Percentiles rank a stretch among this genome's conserved stretches.
These are phyloP conservation scores for Luffa aegyptiaca DNA, from an alignment of 306 rosid species.

Conservation along the genomic window DNA sequence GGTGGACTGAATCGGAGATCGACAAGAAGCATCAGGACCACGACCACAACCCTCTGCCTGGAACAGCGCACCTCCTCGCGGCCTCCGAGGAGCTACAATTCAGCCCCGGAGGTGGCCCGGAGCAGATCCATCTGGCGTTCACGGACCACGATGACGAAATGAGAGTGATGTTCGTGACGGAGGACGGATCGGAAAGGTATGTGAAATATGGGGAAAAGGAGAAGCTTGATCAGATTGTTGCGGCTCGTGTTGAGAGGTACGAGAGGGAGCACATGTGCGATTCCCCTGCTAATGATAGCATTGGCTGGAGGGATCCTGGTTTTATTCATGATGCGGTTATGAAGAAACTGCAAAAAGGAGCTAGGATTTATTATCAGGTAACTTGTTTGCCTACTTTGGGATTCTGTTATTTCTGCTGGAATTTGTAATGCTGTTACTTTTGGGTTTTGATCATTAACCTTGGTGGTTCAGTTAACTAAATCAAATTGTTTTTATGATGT, in stretches of 20 bases:
- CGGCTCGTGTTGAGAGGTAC: conserved; percentile 51
- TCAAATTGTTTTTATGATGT: not conserved
- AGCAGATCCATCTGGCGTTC: conserved; percentile 70
- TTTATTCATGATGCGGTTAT: conserved; percentile 62
- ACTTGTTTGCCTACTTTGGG: no score
- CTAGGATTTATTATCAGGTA: conserved; percentile 63
- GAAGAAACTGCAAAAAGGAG: conserved; percentile 50
- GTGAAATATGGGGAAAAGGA: conserved; percentile 47
- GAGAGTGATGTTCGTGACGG: conserved; percentile 72
- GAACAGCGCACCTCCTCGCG: conserved; percentile 38
- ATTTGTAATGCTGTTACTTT: not conserved
- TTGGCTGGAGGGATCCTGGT: conserved; percentile 95
- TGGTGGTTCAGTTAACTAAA: not conserved
- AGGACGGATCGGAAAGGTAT: conserved; percentile 24
- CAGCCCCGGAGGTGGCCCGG: conserved; percentile 36
- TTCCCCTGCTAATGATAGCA: conserved; percentile 54
- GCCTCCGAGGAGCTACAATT: conserved; percentile 36
- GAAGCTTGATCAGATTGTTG: conserved; percentile 22
- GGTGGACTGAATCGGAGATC: conserved; percentile 58
- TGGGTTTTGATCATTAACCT: not conserved
- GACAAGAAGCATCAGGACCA: conserved; percentile 47
- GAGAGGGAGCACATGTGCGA: conserved; percentile 80
- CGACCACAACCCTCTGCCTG: conserved; percentile 68
- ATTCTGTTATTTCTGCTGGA: not conserved
- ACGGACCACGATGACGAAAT: conserved; percentile 45